These are phyloP conservation scores for Pythium volutum DNA, from an alignment of 352 stramenopile genomes.

Conservation along the genomic window DNA sequence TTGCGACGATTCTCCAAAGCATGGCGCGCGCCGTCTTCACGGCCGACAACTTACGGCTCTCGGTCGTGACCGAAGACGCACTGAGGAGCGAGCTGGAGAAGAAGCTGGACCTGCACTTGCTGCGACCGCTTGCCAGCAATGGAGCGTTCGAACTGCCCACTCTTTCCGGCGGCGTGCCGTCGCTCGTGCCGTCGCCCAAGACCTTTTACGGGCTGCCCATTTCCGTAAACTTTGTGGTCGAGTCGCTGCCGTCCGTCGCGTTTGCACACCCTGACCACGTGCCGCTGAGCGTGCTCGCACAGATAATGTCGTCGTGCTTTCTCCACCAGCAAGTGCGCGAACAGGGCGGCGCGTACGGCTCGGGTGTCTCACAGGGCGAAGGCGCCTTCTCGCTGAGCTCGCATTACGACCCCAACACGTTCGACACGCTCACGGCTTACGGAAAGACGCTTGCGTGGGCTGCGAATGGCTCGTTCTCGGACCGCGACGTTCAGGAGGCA, in stretches of 20 bases:
- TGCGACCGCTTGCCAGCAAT: constrained; percentile 36
- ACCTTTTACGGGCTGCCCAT: constrained; percentile 76
- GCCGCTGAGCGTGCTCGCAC: constrained; percentile 63
- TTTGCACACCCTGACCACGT: constrained; percentile 76
- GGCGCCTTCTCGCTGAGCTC: constrained; percentile 80
- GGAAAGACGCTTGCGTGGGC: constrained; percentile 53
- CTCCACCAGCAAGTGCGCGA: constrained; percentile 82
- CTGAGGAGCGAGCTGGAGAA: constrained; percentile 47
- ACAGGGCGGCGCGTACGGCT: constrained; percentile 76
- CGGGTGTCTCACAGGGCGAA: constrained; percentile 65
- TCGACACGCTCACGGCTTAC: constrained; percentile 74
- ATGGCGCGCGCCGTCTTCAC: constrained; percentile 61
- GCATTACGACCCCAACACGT: constrained; percentile 84
- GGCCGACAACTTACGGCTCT: constrained; percentile 52
- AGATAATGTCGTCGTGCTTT: constrained; percentile 85
- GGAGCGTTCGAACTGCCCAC: constrained; percentile 5
- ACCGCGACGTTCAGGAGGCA: constrained; percentile 79
- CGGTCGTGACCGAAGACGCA: constrained; percentile 74
- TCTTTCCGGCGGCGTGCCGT: constrained; percentile 16
- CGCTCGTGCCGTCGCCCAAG: constrained; percentile 32
- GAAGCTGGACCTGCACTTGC: constrained; percentile 40
- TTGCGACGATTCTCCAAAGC: constrained; percentile 53
- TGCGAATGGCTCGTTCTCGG: constrained; percentile 47
- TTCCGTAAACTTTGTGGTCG: constrained; percentile 81
- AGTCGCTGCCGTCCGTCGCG: constrained; percentile 68